Percentiles rank a stretch among this genome's conserved stretches.
These are phyloP conservation scores for Violaceomyces palustris DNA, from an alignment of 1,284 basidiomycete species.

Conservation along the genomic window DNA sequence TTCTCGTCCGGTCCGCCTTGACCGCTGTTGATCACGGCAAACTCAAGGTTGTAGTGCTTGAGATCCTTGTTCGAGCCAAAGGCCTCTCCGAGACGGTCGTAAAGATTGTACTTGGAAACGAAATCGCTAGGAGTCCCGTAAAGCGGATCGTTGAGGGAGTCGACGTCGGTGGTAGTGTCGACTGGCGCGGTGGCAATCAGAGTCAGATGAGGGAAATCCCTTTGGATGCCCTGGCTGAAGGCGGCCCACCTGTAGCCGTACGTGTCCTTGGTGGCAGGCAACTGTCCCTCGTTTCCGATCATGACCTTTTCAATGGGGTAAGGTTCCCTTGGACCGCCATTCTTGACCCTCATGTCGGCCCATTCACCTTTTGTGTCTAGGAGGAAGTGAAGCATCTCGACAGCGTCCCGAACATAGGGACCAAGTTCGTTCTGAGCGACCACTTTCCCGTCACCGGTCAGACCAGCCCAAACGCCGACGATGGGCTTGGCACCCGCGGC, in stretches of 20 bases:
- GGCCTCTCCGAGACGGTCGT: slow-evolving; percentile 24
- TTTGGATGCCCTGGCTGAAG: slow-evolving; percentile 60
- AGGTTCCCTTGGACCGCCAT: slow-evolving; percentile 54
- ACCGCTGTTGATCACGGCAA: slow-evolving; percentile 61
- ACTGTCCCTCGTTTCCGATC: slow-evolving; percentile 58
- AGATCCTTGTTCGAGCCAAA: slow-evolving; percentile 26
- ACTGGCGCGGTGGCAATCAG: slow-evolving; percentile 22
- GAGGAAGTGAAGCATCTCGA: slow-evolving; percentile 28
- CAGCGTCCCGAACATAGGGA: slow-evolving; percentile 60
- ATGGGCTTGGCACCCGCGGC: slow-evolving; percentile 59
- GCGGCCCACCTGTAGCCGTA: slow-evolving; percentile 64
- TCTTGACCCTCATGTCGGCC: slow-evolving; percentile 17
- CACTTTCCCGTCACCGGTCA: slow-evolving; percentile 35
- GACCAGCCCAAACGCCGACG: slow-evolving; percentile 66
- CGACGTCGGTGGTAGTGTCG: slow-evolving; percentile 17
- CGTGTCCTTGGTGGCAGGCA: slow-evolving; percentile 11
- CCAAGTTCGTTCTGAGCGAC: slow-evolving; percentile 59
- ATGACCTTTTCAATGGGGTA: slow-evolving; percentile 64
- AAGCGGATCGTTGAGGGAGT: slow-evolving; percentile 25
- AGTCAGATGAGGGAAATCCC: slow-evolving; percentile 61
- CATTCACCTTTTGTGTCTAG: slow-evolving; percentile 20
- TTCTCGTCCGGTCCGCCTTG: slow-evolving; percentile 55
- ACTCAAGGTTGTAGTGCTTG: slow-evolving; percentile 62
- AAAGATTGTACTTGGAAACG: slow-evolving; percentile 17
- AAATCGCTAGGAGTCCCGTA: slow-evolving; percentile 22